Base-by-base conservation (phyloP, 768 basidiomycete genomes). In the Russula lepida region DNA sequence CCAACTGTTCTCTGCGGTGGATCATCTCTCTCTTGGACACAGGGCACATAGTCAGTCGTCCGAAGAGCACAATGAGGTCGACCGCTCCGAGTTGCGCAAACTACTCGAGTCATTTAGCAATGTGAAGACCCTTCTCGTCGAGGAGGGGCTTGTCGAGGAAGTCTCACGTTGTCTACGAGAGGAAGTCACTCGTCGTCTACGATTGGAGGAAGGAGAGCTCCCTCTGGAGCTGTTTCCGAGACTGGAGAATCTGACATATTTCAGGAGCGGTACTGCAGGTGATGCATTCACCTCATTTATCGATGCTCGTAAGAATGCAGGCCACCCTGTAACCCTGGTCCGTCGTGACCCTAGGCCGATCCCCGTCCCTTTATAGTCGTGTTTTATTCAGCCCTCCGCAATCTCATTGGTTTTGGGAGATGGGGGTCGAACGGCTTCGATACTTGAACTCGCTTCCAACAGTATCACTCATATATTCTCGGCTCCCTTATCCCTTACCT, bases 291-390 rank as follows among this genome's bases (percentile, higher is more conserved):
- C 50, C 3, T 12, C 32, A 12, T 21, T 51, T 3, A 21, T 35
- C 4, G 64, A 70, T 56, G 71, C 66, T 6, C 63, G 60, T 21
- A n/a, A 66, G 54, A n/a, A 32, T 3, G 21, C 32, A 33, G 32
- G 13, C 19, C n/a, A 3, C 4, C 50, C 50, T 19, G 12, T 51
- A 4, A 21, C 3, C n/a, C 32, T 51, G 11, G 17, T 33, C 50
- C n/a, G n/a, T n/a, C n/a, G n/a, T n/a, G n/a, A n/a, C n/a, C n/a
- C n/a, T n/a, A n/a, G n/a, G n/a, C n/a, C n/a, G n/a, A n/a, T n/a
- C n/a, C n/a, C n/a, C n/a, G n/a, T n/a, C n/a, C n/a, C n/a, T n/a
- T n/a, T n/a, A n/a, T n/a, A n/a, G n/a, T n/a, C n/a, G n/a, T n/a
- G n/a, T n/a, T n/a, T n/a, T n/a, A n/a, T n/a, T n/a, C n/a, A n/a